phyloP scores from a whole-genome alignment of 192 early-diverging fungal species.

The Pilaira anomala region DNA sequence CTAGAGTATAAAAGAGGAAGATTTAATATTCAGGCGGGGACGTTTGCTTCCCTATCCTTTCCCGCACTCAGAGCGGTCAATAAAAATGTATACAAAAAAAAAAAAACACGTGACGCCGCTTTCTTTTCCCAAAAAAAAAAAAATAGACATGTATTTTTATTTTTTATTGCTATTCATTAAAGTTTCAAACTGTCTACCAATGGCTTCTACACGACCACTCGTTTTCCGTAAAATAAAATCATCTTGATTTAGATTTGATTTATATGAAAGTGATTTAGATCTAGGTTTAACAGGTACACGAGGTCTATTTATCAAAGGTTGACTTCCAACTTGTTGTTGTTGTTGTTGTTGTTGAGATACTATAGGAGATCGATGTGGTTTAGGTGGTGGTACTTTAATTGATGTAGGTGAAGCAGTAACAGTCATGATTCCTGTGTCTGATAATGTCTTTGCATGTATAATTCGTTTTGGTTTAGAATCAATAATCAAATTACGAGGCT shows the following conservation, averaged over 20 bases:
- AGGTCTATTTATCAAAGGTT: constrained; percentile 1
- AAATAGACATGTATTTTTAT: constrained; percentile 13
- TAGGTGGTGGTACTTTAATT: neutral
- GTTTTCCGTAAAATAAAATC: neutral
- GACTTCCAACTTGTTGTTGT: constrained; percentile 18
- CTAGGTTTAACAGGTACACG: constrained; percentile 19
- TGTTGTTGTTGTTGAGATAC: neutral
- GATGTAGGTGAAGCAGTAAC: constrained; percentile 2
- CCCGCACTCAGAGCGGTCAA: neutral
- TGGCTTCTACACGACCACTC: constrained; percentile 15
- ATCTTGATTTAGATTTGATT: neutral
- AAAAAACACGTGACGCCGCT: neutral
- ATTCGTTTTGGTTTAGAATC: neutral
- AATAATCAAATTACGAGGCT: constrained; percentile 5
- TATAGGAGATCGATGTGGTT: constrained; percentile 14
- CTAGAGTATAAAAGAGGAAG: constrained; percentile 27
- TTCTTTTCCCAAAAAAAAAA: neutral
- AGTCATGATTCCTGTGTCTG: constrained; percentile 4
- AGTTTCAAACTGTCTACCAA: constrained; percentile 27
- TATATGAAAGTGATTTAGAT: constrained; percentile 28
- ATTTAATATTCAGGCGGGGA: neutral
- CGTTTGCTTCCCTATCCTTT: no score
- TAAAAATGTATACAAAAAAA: neutral
- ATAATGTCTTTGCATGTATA: constrained; percentile 8
- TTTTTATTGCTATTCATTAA: constrained; percentile 10